These are phyloP conservation scores for Golubevia pallescens DNA, from an alignment of 1,284 basidiomycete species.

Conservation along the genomic window DNA sequence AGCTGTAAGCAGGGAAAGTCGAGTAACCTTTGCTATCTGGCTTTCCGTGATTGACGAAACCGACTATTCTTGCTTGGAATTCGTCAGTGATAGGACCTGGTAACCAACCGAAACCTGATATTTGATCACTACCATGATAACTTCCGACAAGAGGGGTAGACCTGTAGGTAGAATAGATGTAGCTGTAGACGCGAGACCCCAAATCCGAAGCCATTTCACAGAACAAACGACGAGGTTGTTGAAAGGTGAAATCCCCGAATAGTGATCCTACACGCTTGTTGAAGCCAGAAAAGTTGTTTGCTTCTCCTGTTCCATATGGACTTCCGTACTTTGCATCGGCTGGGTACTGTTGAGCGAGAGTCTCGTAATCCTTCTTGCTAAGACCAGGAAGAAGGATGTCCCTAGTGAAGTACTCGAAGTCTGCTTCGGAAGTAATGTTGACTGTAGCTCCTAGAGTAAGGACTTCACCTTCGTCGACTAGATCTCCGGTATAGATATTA, in stretches of 20 bases:
- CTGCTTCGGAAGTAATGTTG: neutral
- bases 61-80: too few relatives aligned
- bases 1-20: too few relatives aligned
- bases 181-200: too few relatives aligned
- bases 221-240: neutral
- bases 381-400: neutral
- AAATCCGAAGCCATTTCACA: too few relatives aligned
- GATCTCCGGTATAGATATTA: neutral
- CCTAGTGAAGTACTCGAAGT: neutral
- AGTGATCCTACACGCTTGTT: neutral
- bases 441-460: neutral
- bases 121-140: too few relatives aligned
- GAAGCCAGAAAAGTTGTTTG: neutral
- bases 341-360: neutral
- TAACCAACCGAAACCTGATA: too few relatives aligned
- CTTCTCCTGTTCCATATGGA: neutral
- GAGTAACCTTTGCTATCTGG: too few relatives aligned
- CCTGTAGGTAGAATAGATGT: too few relatives aligned
- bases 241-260: neutral
- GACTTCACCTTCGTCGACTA: neutral
- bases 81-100: too few relatives aligned
- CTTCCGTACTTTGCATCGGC: neutral
- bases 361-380: neutral
- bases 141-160: too few relatives aligned
- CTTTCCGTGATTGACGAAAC: too few relatives aligned